Evolutionary conservation across 345 rosid genomes (phyloP).

Genomic region (Brassica incana): DNA sequence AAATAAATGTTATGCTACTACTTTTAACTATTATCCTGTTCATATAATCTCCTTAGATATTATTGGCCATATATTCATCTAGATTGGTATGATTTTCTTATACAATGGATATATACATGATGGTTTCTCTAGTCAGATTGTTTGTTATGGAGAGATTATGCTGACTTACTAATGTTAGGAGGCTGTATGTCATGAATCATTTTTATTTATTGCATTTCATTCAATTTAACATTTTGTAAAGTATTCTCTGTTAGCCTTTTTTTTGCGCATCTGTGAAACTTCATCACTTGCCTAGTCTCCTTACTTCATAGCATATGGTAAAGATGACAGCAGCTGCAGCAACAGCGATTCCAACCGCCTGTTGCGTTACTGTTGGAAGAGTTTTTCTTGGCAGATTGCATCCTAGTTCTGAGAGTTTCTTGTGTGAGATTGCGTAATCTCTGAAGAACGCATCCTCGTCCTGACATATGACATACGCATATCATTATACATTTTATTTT

Average conservation of each 20-base stretch:
- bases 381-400: conserved; percentile 42
- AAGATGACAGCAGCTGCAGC: conserved; percentile 49
- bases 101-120: too few relatives aligned
- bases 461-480: conserved; percentile 40
- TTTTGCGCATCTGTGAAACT: conserved; percentile 3
- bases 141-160: too few relatives aligned
- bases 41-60: too few relatives aligned
- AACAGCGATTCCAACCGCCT: conserved; percentile 43
- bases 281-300: conserved; percentile 43
- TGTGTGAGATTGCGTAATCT: conserved; percentile 76
- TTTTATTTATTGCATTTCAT: conserved; percentile 3
- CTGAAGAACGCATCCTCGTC: conserved; percentile 76
- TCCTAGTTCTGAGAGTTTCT: conserved; percentile 87
- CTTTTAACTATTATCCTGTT: too few relatives aligned
- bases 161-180: too few relatives aligned
- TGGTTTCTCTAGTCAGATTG: too few relatives aligned
- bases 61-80: too few relatives aligned
- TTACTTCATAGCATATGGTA: conserved; percentile 47
- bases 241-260: neutral
- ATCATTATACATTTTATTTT: neutral
- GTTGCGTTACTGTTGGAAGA: conserved; percentile 27
- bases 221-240: neutral
- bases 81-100: too few relatives aligned
- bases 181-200: neutral
- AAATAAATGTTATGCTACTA: too few relatives aligned